Evolutionary conservation across 73 alveolate genomes (phyloP).

Genomic region (Symbiodinium natans): DNA sequence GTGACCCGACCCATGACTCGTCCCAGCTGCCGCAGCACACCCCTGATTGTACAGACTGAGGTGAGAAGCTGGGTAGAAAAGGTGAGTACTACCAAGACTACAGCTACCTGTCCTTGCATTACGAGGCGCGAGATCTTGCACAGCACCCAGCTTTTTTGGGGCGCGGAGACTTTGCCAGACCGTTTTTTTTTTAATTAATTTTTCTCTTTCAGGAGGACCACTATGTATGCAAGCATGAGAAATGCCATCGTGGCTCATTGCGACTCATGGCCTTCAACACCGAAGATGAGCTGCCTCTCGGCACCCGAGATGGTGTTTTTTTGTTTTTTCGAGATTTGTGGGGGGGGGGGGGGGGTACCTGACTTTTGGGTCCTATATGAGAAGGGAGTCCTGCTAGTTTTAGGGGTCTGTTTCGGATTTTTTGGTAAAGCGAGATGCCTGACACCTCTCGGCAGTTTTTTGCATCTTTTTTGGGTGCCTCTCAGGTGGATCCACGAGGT

Average conservation of each 20-base stretch:
- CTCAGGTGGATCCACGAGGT: conserved; percentile 54
- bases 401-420: no score
- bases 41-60: no score
- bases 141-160: no score
- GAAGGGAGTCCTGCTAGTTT: no score
- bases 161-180: not conserved
- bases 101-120: conserved; percentile 57
- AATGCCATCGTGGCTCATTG: conserved; percentile 53
- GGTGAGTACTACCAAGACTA: conserved; percentile 71
- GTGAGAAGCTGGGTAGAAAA: conserved; percentile 64
- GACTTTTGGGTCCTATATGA: not conserved
- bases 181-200: not conserved
- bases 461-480: no score
- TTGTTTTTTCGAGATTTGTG: not conserved
- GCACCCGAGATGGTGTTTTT: not conserved
- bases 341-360: not conserved
- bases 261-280: conserved; percentile 57
- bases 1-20: not conserved
- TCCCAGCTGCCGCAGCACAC: no score
- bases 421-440: no score
- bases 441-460: no score
- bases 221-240: conserved; percentile 74
- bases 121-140: conserved; percentile 29
- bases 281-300: conserved; percentile 33
- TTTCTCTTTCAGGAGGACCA: conserved; percentile 44